These are phyloP conservation scores for Melocanna baccifera DNA, from an alignment of 176 grass and related monocot genomes.

Conservation along the genomic window DNA sequence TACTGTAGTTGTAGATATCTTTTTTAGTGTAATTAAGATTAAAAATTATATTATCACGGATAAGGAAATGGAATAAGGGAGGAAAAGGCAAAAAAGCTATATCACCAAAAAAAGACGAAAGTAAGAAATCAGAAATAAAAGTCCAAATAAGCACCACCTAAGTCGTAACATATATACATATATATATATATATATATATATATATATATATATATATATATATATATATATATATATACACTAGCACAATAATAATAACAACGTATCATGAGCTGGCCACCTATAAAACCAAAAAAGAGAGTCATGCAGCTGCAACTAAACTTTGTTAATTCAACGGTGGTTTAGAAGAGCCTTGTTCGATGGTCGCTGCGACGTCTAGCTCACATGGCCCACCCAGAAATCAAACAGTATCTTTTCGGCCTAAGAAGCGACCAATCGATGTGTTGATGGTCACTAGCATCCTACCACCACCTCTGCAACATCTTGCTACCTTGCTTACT, in stretches of 20 bases:
- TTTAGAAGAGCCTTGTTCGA: neutral
- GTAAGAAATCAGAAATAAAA: no score
- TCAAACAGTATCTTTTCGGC: neutral
- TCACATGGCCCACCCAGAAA: constrained; percentile 5
- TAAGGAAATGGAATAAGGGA: no score
- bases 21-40: no score
- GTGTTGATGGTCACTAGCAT: constrained; percentile 34
- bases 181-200: no score
- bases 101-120: no score
- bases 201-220: no score
- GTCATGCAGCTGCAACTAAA: neutral
- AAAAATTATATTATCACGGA: no score
- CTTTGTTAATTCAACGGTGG: neutral
- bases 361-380: constrained; percentile 36
- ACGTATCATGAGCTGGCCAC: constrained; percentile 13
- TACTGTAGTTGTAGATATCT: no score
- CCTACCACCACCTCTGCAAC: constrained; percentile 18
- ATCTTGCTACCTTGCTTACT: neutral
- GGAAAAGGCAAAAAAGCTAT: no score
- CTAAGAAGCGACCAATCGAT: constrained; percentile 4
- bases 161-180: neutral
- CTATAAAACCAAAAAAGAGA: neutral
- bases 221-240: no score
- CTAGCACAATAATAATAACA: neutral
- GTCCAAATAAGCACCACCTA: no score